Evolutionary conservation across 495 filamentous ascomycete genomes (phyloP), one percentile per base, ranked within the genome.

Genomic region (Ascobolus immersus): DNA sequence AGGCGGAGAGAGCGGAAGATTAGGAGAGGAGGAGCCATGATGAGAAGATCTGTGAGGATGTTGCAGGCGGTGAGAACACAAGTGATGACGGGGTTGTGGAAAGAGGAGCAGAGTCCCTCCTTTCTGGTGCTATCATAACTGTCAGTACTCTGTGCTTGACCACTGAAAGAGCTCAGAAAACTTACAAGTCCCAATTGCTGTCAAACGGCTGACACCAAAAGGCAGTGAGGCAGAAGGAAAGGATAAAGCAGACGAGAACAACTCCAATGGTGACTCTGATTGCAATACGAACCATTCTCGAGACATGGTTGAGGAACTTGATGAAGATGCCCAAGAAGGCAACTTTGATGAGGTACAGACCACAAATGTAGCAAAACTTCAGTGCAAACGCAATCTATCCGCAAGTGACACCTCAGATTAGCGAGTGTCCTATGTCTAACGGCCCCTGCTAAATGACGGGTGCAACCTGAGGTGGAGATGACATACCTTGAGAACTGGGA

Each of bases 21-120:
- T 18, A 35, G 35, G 4, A 42, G 32, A 5, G 40, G 40, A 21
- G 39, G 35, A 6, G 32, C 32, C 32, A 42, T 34, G 31, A 42
- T 39, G 2, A 37, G 22, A 6, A 42, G 13, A 20, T 42, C 40
- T 6, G 36, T 42, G 8, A 30, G 14, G 8, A 30, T 30, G 14
- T 30, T 30, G 13, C 10, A n/a, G 10, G 28, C 28, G 8, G 28
- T 30, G 8, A 10, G 11, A 15, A 30, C n/a, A n/a, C 28, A 10
- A 8, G 2, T 14, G 10, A 30, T 14, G 9, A 30, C 2, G 10
- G 17, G n/a, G 17, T 14, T 30, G 8, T 14, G 8, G 28, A 30
- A 30, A 30, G 1, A 11, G 10, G 28, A 30, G 14, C 28, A 30
- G 11, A 30, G 8, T 9, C 9, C 9, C 9, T 26, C 12, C 23